Base-by-base conservation (phyloP, 306 rosid genomes). In the Amphicarpaea edgeworthii region DNA sequence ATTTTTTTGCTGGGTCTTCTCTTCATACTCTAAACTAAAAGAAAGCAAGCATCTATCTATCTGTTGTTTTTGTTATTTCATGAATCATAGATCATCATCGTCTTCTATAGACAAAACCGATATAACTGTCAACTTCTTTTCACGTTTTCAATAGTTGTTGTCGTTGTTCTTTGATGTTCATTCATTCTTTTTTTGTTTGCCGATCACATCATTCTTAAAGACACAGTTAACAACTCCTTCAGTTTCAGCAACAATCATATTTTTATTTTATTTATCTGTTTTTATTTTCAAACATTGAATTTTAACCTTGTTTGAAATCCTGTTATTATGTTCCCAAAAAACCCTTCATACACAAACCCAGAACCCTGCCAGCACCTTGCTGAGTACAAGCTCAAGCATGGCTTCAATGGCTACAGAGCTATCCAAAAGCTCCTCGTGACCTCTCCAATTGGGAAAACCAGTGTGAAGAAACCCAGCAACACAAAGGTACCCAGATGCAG, bases 381-480 rank as follows among this genome's bases (percentile, higher is more conserved):
- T 73, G 97, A 87, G 75, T 89, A 88, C 88, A 93, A 91, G 93
- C 91, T 87, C 82, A 89, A 86, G 49, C 85, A 88, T 54, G 92
- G 96, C 21, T 68, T 85, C 61, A 83, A 59, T 78, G 92, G 90
- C 83, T 93, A 88, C 78, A 93, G 87, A 74, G 86, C 92, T 10
- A 77, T 93, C 60, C 93, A 88, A 70, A 88, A 88, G 54, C 83
- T 73, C 72, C 82, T 93, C 68, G 86, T 68, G 46, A 87, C 85
- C 23, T 60, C 89, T 69, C 97, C 98, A 21, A 78, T 83, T 65
- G 96, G 97, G 8, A 88, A 83, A 43, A 82, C 89, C 2, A 85
- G 87, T 38, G 76, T 93, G 68, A 85, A 73, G 76, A 89, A 77
- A 77, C 88, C 88, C 37, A 61, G 73, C 67, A 61, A 76, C 67